Evolutionary conservation across 106 monocot genomes (phyloP).

Genomic region (Ottelia alismoides): DNA sequence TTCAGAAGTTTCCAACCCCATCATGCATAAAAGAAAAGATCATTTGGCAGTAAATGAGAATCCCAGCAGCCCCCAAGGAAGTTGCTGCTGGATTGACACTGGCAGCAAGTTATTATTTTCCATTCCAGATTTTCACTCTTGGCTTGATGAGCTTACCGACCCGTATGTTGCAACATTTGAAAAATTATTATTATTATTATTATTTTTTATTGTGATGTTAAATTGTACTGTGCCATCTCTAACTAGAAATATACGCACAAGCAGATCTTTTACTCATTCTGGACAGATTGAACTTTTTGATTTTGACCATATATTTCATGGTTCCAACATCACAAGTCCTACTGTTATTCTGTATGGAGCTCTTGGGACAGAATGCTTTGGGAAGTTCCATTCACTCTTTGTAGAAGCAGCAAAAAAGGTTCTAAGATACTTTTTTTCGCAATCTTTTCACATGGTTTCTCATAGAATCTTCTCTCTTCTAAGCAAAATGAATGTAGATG

Average conservation of each 20-base stretch:
- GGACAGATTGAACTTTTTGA: conserved; percentile 64
- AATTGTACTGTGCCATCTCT: neutral
- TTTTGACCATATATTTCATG: conserved; percentile 57
- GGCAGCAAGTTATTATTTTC: conserved; percentile 43
- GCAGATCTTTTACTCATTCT: conserved; percentile 18
- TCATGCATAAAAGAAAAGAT: neutral
- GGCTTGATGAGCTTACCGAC: neutral
- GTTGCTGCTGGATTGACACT: conserved; percentile 76
- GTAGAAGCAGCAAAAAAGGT: conserved; percentile 62
- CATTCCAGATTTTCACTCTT: conserved; percentile 11
- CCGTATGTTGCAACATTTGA: neutral
- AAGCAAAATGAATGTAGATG: no score
- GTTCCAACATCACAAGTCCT: conserved; percentile 18
- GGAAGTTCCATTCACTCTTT: conserved; percentile 43
- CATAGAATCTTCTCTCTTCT: no score
- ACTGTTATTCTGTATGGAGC: conserved; percentile 41
- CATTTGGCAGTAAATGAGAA: conserved; percentile 1
- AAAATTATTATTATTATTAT: no score
- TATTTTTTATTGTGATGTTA: neutral
- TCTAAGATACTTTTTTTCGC: no score
- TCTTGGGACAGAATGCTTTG: no score
- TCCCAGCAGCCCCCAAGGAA: conserved; percentile 18
- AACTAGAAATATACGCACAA: neutral
- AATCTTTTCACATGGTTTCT: no score
- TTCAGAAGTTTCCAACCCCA: neutral